Conservation (phyloP, 192 early-diverging fungal species). For the Linnemannia exigua region DNA sequence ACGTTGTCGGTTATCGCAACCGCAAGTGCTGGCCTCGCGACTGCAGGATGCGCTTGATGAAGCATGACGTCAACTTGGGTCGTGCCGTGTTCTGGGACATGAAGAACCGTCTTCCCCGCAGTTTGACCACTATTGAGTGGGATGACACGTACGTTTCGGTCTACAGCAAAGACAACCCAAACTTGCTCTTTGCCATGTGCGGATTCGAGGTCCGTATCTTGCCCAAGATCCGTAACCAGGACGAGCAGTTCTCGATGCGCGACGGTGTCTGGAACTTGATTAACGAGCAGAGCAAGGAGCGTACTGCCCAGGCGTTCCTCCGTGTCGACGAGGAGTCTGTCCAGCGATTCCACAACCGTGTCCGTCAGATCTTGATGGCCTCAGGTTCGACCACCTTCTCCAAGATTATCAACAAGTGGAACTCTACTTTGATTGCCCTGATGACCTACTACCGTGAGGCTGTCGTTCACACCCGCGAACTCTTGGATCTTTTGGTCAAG, state of each 20-base stretch:
- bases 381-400: conserved; percentile 97
- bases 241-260: conserved; percentile 91
- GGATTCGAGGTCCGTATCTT: conserved; percentile 98
- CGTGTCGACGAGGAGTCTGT: conserved; percentile 97
- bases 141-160: conserved; percentile 97
- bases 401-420: conserved; percentile 98
- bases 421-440: conserved; percentile 91
- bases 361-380: conserved; percentile 98
- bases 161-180: conserved; percentile 98
- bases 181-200: conserved; percentile 91
- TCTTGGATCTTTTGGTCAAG: conserved; percentile 97
- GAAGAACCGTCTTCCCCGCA: conserved; percentile 96
- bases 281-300: conserved; percentile 97
- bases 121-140: conserved; percentile 98
- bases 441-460: conserved; percentile 99
- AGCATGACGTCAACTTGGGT: conserved; percentile 98
- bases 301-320: conserved; percentile 96
- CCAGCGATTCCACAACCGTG: conserved; percentile 94
- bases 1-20: conserved; percentile 98
- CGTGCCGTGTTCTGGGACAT: conserved; percentile 99
- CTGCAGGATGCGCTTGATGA: conserved; percentile 99
- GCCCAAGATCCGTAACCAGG: conserved; percentile 87
- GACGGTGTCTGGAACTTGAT: conserved; percentile 96
- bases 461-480: conserved; percentile 96
- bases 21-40: conserved; percentile 98